Base-by-base conservation (phyloP, 2,329 filamentous ascomycete species). In the Xylariaceae sp. region DNA sequence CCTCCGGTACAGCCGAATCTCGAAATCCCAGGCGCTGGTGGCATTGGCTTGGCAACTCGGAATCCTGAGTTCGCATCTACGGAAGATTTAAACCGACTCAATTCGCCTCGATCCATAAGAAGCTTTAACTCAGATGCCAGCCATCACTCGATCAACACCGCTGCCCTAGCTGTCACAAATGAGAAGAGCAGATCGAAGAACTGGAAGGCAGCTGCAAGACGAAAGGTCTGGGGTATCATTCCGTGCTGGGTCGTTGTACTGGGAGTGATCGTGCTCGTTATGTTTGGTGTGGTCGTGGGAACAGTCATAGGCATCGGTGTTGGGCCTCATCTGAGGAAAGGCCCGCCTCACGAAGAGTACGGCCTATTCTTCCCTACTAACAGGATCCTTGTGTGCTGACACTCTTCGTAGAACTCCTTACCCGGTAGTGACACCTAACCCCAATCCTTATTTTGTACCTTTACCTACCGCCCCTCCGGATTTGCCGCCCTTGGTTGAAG, bases 51-150 rank as follows among this genome's bases (percentile, higher is more conserved):
- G 16, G 84, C 83, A 3, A 82, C 83, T 6, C 75, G 81, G 21
- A 81, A 87, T 55, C 84, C 84, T 0, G 84, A 86, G 60, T 87
- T 84, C 67, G 78, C 81, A 11, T 84, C 83, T 1, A 76, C 74
- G 4, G 83, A 84, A 36, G 79, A 85, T 42, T 68, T 84, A 1
- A 74, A 76, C 26, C 58, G 55, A 23, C 55, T 67, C 40, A 61
- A 56, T 39, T 75, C 77, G 5, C 76, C 77, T 21, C 76, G 77
- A 41, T 84, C 81, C 0, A 72, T 79, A 1, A 72, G 79, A 32
- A 86, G 81, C 59, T 76, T 79, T 33, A 70, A 68, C 4, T 81
- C 78, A 1, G 79, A 81, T 4, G 68, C 63, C 6, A 85, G 80
- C 58, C 75, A 78, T 35, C 79, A 82, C 46, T 76, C 81, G 29